phyloP scores from a whole-genome alignment of 768 basidiomycete species.

The Amanita jacksonii region DNA sequence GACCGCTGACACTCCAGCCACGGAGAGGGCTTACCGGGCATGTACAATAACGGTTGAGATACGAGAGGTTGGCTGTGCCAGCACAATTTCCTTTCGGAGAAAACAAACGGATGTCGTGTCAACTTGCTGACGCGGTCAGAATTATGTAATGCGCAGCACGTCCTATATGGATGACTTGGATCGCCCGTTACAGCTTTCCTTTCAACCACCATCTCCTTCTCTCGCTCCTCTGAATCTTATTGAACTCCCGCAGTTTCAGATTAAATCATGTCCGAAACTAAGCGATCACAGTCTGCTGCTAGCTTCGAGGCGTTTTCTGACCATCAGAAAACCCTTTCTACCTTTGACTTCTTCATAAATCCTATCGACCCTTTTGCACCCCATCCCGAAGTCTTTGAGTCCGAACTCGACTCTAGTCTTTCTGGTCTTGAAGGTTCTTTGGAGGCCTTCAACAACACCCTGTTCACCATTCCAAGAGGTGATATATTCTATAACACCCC shows the following conservation, averaged over 20 bases:
- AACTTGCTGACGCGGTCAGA: not conserved
- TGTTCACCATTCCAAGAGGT: slow-evolving; percentile 54
- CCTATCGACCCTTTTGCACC: slow-evolving; percentile 66
- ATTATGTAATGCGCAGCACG: slow-evolving; percentile 22
- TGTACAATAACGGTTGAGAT: too few relatives aligned
- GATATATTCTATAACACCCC: slow-evolving; percentile 62
- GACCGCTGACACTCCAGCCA: slow-evolving; percentile 36
- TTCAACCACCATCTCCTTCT: slow-evolving; percentile 20
- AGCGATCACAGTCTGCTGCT: slow-evolving; percentile 20
- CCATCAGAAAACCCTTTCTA: slow-evolving; percentile 27
- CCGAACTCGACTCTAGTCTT: slow-evolving; percentile 67
- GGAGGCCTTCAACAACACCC: slow-evolving; percentile 52
- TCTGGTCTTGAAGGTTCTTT: slow-evolving; percentile 59
- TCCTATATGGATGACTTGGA: slow-evolving; percentile 19
- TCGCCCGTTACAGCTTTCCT: slow-evolving; percentile 15
- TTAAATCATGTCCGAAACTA: slow-evolving; percentile 25
- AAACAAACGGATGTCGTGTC: not conserved
- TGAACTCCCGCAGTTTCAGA: slow-evolving; percentile 17
- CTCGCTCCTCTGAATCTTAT: slow-evolving; percentile 11
- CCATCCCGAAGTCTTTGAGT: slow-evolving; percentile 75
- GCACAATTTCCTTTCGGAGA: not conserved
- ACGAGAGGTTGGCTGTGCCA: not conserved
- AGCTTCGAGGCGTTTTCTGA: slow-evolving; percentile 26
- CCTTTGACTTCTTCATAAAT: slow-evolving; percentile 59
- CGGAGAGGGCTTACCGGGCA: too few relatives aligned